A percentile compares a stretch with the other conserved stretches of the same genome.
Evolutionary conservation across 2,329 filamentous ascomycete genomes (phyloP).

Genomic region (Helminthosporium solani): DNA sequence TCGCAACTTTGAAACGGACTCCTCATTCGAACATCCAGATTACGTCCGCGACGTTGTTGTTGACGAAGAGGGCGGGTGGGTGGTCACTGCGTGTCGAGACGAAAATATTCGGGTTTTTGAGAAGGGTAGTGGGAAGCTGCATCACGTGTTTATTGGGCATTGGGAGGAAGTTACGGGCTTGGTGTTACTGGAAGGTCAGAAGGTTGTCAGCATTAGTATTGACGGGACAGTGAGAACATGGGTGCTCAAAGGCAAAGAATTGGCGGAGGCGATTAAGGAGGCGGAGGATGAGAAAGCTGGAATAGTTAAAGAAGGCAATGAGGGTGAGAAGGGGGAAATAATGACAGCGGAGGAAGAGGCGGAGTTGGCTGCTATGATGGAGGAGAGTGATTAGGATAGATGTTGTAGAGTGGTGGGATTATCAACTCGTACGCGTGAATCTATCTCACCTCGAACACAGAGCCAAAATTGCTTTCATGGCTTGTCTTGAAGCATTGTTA

Average conservation of each 20-base stretch:
- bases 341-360: slow-evolving; percentile 90
- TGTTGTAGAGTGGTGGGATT: neutral
- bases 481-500: no score
- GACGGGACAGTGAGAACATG: slow-evolving; percentile 86
- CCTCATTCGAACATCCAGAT: slow-evolving; percentile 76
- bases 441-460: no score
- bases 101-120: slow-evolving; percentile 94
- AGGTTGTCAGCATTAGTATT: slow-evolving; percentile 79
- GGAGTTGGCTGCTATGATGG: slow-evolving; percentile 89
- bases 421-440: no score
- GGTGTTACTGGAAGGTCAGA: slow-evolving; percentile 58
- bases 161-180: slow-evolving; percentile 91
- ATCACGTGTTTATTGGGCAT: slow-evolving; percentile 77
- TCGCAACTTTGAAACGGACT: slow-evolving; percentile 69
- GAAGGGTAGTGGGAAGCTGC: slow-evolving; percentile 65
- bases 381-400: slow-evolving; percentile 57
- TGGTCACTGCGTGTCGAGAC: slow-evolving; percentile 84
- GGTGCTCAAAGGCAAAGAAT: slow-evolving; percentile 65
- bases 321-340: slow-evolving; percentile 50
- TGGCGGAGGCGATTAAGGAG: slow-evolving; percentile 57
- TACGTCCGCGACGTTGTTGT: slow-evolving; percentile 84
- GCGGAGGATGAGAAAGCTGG: slow-evolving; percentile 53
- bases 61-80: slow-evolving; percentile 68
- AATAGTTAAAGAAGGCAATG: slow-evolving; percentile 45
- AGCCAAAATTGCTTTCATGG: no score